Evolutionary conservation across 108 stramenopile species (phyloP), one percentile per base, ranked within the genome.

Genomic region (Nannochloropsis gaditana): DNA sequence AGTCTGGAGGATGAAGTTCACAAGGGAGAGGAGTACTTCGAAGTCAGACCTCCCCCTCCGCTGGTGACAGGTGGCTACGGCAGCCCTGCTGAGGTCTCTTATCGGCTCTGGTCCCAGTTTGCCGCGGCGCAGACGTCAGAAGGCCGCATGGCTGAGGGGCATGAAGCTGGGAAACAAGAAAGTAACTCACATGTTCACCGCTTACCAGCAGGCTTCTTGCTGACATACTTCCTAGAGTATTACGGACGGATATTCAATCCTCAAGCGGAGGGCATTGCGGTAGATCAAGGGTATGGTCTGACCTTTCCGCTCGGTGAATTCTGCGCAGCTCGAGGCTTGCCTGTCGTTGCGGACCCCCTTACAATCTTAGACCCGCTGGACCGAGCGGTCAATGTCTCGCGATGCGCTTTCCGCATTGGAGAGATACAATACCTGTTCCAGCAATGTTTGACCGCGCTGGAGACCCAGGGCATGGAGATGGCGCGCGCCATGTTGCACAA

Each of bases 351-450:
- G 4, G 87, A 83, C 41, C 87, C 83, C 45, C 79, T 87, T 31
- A 83, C 84, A 11, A 87, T 87, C n/a, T 79, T 84, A 9, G 87
- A 87, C 81, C 87, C 87, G 2, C 44, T 84, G 47, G 87, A 84
- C 81, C 84, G 50, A 47, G 84, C 43, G 1, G 83, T 81, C 43
- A 87, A 87, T 50, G 84, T 87, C 44, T 80, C 84, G 4, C 45
- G 84, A 42, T 84, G 87, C 41, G 84, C 83, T 21, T 87, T 87
- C 45, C 83, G 83, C 43, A 84, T 87, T 15, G 83, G 83, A 2
- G 42, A 87, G 87, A 84, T 87, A 43, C 87, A 87, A n/a, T 84
- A 81, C 79, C 50, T 87, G 45, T 87, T 87, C 43, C 80, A 59
- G 8, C 87, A 87, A 47, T 87, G 84, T 43, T 43, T 87, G 44